Conservation (phyloP, 78 protist genomes). For the Pigoraptor vietnamica region DNA sequence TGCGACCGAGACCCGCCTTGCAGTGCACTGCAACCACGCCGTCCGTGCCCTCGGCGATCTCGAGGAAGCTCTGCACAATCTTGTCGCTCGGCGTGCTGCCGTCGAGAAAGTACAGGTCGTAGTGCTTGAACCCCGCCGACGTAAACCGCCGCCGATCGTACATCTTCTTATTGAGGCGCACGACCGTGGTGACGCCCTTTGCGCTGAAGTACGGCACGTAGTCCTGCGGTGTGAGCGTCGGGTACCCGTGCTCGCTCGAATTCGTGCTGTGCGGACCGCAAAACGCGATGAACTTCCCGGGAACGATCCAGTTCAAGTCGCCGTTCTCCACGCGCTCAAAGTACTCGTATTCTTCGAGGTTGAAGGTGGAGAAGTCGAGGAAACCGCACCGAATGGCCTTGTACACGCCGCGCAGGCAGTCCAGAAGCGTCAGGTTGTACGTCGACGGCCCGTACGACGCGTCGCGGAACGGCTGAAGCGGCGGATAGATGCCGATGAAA, state of each 20-base stretch:
- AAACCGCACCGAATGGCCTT: conserved; percentile 22
- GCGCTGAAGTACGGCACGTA: conserved; percentile 41
- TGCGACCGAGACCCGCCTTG: conserved; percentile 61
- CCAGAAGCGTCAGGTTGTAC: conserved; percentile 41
- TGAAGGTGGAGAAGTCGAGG: conserved; percentile 29
- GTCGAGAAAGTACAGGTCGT: conserved; percentile 65
- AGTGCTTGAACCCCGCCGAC: conserved; percentile 49
- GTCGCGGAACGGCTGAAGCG: conserved; percentile 72
- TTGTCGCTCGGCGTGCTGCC: conserved; percentile 66
- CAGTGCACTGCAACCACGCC: conserved; percentile 44
- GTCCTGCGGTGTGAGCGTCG: conserved; percentile 40
- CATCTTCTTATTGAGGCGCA: conserved; percentile 65
- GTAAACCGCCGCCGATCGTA: conserved; percentile 44
- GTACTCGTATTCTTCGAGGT: conserved; percentile 44
- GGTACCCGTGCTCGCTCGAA: neutral
- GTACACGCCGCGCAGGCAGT: conserved; percentile 35
- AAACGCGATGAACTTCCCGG: conserved; percentile 72
- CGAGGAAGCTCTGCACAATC: conserved; percentile 50
- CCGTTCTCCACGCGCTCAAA: conserved; percentile 76
- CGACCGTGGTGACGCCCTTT: conserved; percentile 45
- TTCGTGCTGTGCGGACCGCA: conserved; percentile 42
- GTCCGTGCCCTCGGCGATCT: conserved; percentile 22
- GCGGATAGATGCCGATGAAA: conserved; percentile 19
- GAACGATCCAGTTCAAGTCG: conserved; percentile 86
- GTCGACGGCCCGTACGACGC: conserved; percentile 56